These are phyloP conservation scores for Clavariopsis aquatica DNA, from an alignment of 495 filamentous ascomycete species.

Conservation along the genomic window DNA sequence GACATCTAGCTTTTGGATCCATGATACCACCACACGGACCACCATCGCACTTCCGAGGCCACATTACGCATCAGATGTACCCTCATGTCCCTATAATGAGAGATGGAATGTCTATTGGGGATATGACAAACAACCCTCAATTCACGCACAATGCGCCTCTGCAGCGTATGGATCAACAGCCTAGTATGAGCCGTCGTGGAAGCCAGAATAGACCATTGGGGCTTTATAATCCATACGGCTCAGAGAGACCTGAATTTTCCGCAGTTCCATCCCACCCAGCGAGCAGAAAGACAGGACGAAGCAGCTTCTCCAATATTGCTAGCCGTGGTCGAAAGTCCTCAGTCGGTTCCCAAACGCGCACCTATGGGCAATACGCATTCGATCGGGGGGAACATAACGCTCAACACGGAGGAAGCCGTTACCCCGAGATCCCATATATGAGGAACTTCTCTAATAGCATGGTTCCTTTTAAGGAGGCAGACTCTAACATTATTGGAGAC, in stretches of 20 bases:
- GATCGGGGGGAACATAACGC: not conserved
- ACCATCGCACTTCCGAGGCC: too few relatives aligned
- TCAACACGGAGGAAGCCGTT: not conserved
- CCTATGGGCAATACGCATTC: constrained; percentile 7
- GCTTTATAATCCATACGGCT: constrained; percentile 28
- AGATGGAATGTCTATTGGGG: constrained; percentile 6
- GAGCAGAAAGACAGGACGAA: constrained; percentile 5
- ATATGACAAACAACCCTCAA: constrained; percentile 21
- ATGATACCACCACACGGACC: constrained; percentile 8
- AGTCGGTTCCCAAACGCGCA: constrained; percentile 11
- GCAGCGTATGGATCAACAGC: constrained; percentile 4
- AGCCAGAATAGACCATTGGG: constrained; percentile 1
- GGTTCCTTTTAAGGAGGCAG: not conserved
- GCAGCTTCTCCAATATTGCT: constrained; percentile 17
- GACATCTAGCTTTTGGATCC: not conserved
- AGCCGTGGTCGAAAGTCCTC: constrained; percentile 24
- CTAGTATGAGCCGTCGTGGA: constrained; percentile 2
- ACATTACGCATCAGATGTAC: not conserved
- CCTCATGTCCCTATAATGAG: not conserved
- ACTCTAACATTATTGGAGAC: constrained; percentile 11
- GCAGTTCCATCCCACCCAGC: constrained; percentile 3
- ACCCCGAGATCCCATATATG: not conserved
- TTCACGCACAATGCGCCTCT: not conserved
- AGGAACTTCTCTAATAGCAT: not conserved
- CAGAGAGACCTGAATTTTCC: constrained; percentile 21